Conservation (phyloP, 2,329 filamentous ascomycete genomes). For the Coniochaeta ligniaria region DNA sequence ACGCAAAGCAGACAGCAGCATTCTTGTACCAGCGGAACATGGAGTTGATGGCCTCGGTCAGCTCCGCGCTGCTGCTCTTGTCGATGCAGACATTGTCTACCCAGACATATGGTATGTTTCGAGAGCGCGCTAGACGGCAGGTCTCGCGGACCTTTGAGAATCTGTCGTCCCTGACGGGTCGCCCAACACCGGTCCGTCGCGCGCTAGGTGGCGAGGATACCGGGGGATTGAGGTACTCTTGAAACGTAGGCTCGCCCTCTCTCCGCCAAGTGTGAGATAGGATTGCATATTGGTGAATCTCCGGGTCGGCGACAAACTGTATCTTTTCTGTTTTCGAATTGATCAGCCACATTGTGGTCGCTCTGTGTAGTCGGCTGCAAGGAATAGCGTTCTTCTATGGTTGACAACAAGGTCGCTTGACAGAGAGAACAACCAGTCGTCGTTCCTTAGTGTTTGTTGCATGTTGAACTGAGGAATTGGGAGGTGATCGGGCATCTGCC, state of each 20-base stretch:
- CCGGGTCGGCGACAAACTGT: background rate
- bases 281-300: background rate
- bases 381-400: background rate
- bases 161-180: background rate
- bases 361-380: background rate
- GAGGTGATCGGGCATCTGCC: background rate
- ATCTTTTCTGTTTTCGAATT: slow-evolving; percentile 23
- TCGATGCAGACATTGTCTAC: slow-evolving; percentile 4
- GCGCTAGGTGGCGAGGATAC: background rate
- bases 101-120: slow-evolving; percentile 10
- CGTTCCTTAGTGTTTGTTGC: background rate
- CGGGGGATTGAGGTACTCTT: background rate
- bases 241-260: slow-evolving; percentile 3
- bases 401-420: background rate
- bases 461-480: background rate
- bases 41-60: slow-evolving; percentile 6
- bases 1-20: background rate
- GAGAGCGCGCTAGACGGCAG: slow-evolving; percentile 7
- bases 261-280: slow-evolving; percentile 2
- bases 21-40: slow-evolving; percentile 5
- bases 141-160: slow-evolving; percentile 1
- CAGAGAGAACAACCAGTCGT: background rate
- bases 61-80: background rate
- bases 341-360: slow-evolving; percentile 9
- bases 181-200: background rate